Evolutionary conservation across 2,329 filamentous ascomycete species (phyloP), one percentile per base, ranked within the genome.

Genomic region (Pseudomassariella vexata): DNA sequence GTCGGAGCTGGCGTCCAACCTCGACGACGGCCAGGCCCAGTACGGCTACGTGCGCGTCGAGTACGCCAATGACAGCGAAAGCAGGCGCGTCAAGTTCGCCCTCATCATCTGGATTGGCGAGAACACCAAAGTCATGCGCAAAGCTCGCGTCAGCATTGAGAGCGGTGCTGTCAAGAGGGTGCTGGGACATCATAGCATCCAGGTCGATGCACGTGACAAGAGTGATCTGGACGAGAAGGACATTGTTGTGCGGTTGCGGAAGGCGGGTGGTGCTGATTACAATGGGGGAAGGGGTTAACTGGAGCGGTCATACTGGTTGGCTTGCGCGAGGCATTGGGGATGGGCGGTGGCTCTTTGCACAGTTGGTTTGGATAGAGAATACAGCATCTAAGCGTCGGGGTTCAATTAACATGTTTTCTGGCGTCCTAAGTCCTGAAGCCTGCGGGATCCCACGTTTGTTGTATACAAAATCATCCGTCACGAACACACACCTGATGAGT

Each of bases 31-130:
- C 21, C 67, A 79, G 57, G 78, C 78, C 34, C 74, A 79, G 55
- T 83, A 82, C 61, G 78, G 66, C 34, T 82, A 82, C 60, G 72
- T 65, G 45, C 73, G 76, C 19, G 63, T 81, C 53, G 76, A 82
- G 62, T 76, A 84, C 55, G 78, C 78, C 52, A 84, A 83, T 61
- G 79, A 85, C 55, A 73, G 73, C 42, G 80, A 85, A 63, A 76
- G 68, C 58, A 78, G 64, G 50, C 66, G 80, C 22, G 73, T 82
- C 50, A 85, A 85, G 61, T 84, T 84, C 51, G 70, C 65, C 29
- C 65, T 85, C 29, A 60, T 83, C 19, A 68, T 82, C 42, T 85
- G 79, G 79, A 81, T 82, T 54, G 79, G 79, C 52, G 66, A 71
- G 55, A 53, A 60, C 38, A 79, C 77, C 2, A 76, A 74, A 57